phyloP scores from a whole-genome alignment of 164 flowering plant genomes.

The Berberis thunbergii region DNA sequence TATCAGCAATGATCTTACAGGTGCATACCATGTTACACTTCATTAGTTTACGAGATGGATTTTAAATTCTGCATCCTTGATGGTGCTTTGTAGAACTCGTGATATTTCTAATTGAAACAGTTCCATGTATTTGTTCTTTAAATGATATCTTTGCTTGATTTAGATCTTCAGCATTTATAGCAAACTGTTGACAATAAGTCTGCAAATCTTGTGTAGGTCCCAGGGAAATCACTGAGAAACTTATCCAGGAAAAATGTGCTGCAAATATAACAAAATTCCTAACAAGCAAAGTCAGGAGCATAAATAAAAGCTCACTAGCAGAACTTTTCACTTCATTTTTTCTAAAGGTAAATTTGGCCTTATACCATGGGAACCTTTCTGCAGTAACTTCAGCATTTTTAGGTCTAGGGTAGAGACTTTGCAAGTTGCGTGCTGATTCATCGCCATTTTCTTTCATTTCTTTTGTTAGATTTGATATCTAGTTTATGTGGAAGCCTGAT shows the following conservation, averaged over 20 bases:
- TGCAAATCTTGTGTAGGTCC: constrained; percentile 39
- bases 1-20: constrained; percentile 63
- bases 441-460: too few species aligned
- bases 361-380: neutral
- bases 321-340: constrained; percentile 73
- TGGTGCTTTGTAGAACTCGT: constrained; percentile 4
- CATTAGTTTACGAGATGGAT: constrained; percentile 1
- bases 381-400: neutral
- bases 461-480: too few species aligned
- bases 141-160: neutral
- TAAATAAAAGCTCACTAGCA: constrained; percentile 54
- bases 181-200: neutral
- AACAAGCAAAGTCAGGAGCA: constrained; percentile 20
- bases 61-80: constrained; percentile 2
- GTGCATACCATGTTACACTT: constrained; percentile 24
- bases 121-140: neutral
- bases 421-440: too few species aligned
- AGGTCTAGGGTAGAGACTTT: neutral
- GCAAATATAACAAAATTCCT: constrained; percentile 47
- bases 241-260: constrained; percentile 35
- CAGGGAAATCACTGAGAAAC: constrained; percentile 40
- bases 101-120: neutral
- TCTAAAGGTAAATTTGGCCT: constrained; percentile 45
- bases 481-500: too few species aligned
- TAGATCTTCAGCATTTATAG: neutral